Base-by-base conservation (phyloP, 1,284 basidiomycete genomes). In the Heterobasidion occidentale region DNA sequence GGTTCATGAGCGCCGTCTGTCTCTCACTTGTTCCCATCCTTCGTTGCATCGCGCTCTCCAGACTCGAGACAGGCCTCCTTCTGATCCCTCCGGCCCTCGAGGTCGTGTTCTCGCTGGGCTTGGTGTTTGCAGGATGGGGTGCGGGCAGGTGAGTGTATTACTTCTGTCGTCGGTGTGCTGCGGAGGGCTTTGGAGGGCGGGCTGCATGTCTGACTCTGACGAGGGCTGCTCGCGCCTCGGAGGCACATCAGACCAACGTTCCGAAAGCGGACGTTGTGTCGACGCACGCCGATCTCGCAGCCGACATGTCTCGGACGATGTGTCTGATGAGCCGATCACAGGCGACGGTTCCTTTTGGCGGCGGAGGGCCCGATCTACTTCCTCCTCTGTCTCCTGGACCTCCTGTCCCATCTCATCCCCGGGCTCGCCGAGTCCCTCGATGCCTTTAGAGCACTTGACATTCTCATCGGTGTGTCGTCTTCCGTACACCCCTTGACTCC, bases 11-110 rank as follows among this genome's bases (percentile, higher is more conserved):
- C 66, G 66, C 78, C 58, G 70, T 82, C 64, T 91, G 88, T 70
- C 73, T 90, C 59, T 90, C 89, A 44, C 72, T 80, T 47, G 79
- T 84, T 57, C 71, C 84, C 46, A 86, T 81, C 61, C 77, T 91
- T 61, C 88, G 88, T 60, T 91, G 88, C 66, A 69, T 79, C 60
- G 74, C 77, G 47, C 75, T 86, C 59, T 74, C 76, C 55, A 65
- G 61, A 53, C 61, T 74, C 38, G 70, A 89, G 68, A 75, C 73
- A 57, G 69, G 71, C 36, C 62, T 78, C 47, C 70, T 90, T 54
- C 68, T 88, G 59, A 75, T 89, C 58, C 86, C 86, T 19, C 75
- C 83, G 15, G 79, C 70, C 34, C 65, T 89, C 54, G 86, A 90
- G 69, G 66, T 81, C 58, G 61, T 89, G 35, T 79, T 84, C 59